Base-by-base conservation (phyloP, 257 asterid genomes). In the Linaria vulgaris region DNA sequence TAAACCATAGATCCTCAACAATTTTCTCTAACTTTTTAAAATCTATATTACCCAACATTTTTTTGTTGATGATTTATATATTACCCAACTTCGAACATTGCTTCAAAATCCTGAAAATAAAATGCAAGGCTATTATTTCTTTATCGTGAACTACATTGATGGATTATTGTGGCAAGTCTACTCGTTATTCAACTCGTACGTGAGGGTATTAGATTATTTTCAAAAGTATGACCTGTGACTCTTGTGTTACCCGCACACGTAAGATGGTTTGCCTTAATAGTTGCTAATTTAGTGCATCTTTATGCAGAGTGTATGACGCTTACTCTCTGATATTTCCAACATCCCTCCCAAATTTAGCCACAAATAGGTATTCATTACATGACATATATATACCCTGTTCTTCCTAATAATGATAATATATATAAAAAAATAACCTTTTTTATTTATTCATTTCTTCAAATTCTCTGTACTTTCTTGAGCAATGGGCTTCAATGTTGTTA, bases 401-500 rank as follows among this genome's bases (percentile, higher is more conserved):
- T 44, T 44, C 13, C 4, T 49, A 3, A 7, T 4, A 34, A 34
- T 8, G n/a, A n/a, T n/a, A n/a, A n/a, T n/a, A n/a, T n/a, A n/a
- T 34, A 34, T 34, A 7, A 34, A 34, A 34, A 34, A 11, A 34
- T 4, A 12, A 6, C 10, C 25, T 49, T 21, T 19, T 17, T 49
- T 19, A 1, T 19, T 12, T 19, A 17, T 17, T 3, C 15, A 41
- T 41, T 44, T 19, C 7, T 44, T 44, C 49, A 44, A n/a, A 44
- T 49, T 49, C 22, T 19, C 51, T 64, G 41, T 11, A n/a, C 19
- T 12, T 49, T 30, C 12, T 31, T 39, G 51, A 16, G 50, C 25
- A 67, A 67, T 73, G 78, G 54, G 61, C 61, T 27, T 56, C 5
- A 73, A 56, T 21, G 56, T 69, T 23, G 60, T 56, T 56, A 53